phyloP scores from a whole-genome alignment of 768 basidiomycete genomes.

The Suillus lakei region DNA sequence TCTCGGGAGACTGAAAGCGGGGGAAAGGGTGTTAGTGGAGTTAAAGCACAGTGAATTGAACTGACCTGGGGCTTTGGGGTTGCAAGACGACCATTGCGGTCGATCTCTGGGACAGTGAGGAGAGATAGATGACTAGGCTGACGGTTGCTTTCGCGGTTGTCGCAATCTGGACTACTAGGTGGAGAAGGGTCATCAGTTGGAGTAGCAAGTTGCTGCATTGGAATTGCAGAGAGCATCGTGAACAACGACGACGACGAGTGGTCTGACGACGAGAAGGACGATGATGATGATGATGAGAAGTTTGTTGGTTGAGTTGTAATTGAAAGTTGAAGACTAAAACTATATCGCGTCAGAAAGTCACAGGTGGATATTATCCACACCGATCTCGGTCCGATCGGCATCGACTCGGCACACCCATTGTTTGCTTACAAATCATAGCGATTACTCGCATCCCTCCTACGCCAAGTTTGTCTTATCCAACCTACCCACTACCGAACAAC shows the following conservation, averaged over 20 bases:
- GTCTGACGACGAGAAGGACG: constrained; percentile 14
- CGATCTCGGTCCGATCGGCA: constrained; percentile 16
- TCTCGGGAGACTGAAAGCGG: neutral
- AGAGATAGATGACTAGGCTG: neutral
- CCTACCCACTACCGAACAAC: no score
- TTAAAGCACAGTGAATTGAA: neutral
- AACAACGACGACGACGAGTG: neutral
- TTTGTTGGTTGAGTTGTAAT: neutral
- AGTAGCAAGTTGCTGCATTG: constrained; percentile 38
- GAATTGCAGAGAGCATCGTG: constrained; percentile 43
- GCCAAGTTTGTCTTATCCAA: no score
- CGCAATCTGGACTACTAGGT: neutral
- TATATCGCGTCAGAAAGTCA: constrained; percentile 1
- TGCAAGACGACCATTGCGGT: constrained; percentile 16
- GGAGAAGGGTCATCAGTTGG: neutral
- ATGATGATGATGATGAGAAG: neutral
- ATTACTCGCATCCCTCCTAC: neutral
- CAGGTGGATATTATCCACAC: no score
- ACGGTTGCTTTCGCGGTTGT: neutral
- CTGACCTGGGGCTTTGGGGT: neutral
- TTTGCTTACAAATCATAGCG: neutral
- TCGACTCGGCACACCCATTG: neutral
- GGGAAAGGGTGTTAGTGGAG: constrained; percentile 16
- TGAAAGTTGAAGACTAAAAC: constrained; percentile 10
- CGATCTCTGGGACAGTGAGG: constrained; percentile 9